phyloP scores from a whole-genome alignment of 352 stramenopile genomes.

The Thalassiosira exigua region DNA sequence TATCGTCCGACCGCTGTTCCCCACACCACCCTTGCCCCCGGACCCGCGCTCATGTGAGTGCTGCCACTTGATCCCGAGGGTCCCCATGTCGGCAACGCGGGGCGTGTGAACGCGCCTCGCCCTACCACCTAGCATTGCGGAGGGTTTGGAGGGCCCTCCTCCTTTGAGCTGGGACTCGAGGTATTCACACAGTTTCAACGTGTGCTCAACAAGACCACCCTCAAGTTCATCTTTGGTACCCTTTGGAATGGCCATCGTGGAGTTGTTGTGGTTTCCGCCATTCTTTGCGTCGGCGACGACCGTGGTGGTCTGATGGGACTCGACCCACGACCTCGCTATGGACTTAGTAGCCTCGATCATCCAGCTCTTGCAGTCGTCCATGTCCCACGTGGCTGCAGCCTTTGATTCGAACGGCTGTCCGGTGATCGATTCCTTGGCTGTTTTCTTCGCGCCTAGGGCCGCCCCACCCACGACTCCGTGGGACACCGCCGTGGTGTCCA shows the following conservation, averaged over 20 bases:
- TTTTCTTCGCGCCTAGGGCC: constrained; percentile 21
- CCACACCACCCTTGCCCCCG: constrained; percentile 80
- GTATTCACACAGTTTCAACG: too few relatives aligned
- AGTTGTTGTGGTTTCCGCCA: constrained; percentile 3
- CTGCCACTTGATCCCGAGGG: too few relatives aligned
- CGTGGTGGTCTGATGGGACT: constrained; percentile 41
- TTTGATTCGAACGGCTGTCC: constrained; percentile 58
- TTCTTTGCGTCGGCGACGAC: constrained; percentile 23
- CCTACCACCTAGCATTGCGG: too few relatives aligned
- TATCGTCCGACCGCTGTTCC: constrained; percentile 60
- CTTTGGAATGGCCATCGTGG: constrained; percentile 56
- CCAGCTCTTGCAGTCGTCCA: constrained; percentile 81
- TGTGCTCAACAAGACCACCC: too few relatives aligned
- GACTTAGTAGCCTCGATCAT: constrained; percentile 73
- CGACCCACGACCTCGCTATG: constrained; percentile 77
- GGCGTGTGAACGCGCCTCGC: too few relatives aligned
- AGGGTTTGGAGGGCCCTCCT: too few relatives aligned
- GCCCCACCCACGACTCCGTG: constrained; percentile 28
- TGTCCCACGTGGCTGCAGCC: constrained; percentile 68
- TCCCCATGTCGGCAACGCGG: too few relatives aligned
- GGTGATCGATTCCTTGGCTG: constrained; percentile 17
- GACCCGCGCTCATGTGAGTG: too few relatives aligned
- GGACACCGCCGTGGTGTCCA: constrained; percentile 60
- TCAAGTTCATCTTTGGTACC: constrained; percentile 73
- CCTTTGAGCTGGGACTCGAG: too few relatives aligned